A percentile compares a stretch with the other conserved stretches of the same genome.
Evolutionary conservation across 1,139 yeast species (phyloP).

Genomic region (Meyerozyma athensensis): DNA sequence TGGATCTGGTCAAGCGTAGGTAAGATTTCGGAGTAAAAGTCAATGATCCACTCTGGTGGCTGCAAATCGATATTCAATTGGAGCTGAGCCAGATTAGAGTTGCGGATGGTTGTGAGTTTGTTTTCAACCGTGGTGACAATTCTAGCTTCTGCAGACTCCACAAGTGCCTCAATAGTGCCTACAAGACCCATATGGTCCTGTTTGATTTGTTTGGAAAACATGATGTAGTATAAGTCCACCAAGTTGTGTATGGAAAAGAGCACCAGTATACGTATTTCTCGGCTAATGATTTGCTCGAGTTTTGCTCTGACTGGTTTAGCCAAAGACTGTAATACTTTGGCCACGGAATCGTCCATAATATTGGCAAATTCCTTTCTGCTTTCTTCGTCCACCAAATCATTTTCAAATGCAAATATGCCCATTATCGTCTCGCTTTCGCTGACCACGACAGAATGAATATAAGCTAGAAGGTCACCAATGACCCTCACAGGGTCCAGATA

Average conservation of each 20-base stretch:
- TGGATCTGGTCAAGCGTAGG: constrained; percentile 44
- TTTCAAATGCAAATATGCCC: constrained; percentile 28
- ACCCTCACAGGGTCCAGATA: constrained; percentile 77
- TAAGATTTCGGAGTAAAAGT: constrained; percentile 47
- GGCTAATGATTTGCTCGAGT: constrained; percentile 64
- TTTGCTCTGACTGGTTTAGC: constrained; percentile 43
- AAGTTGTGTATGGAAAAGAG: constrained; percentile 59
- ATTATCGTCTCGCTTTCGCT: constrained; percentile 78
- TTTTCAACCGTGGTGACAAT: constrained; percentile 36
- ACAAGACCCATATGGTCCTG: constrained; percentile 18
- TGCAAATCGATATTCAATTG: constrained; percentile 47
- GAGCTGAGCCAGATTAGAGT: constrained; percentile 37
- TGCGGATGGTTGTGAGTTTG: constrained; percentile 37
- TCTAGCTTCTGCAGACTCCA: constrained; percentile 34
- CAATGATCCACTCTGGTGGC: constrained; percentile 72
- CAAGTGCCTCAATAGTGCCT: constrained; percentile 22
- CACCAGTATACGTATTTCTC: constrained; percentile 54
- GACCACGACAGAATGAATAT: constrained; percentile 83
- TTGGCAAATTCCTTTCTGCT: constrained; percentile 17
- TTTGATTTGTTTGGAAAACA: constrained; percentile 52
- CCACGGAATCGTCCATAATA: constrained; percentile 29
- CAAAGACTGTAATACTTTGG: constrained; percentile 28
- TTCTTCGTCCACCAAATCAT: constrained; percentile 12
- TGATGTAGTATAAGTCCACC: constrained; percentile 61
- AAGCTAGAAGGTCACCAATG: constrained; percentile 85